Percentiles rank a stretch among this genome's conserved stretches.
phyloP scores from a whole-genome alignment of 2,329 filamentous ascomycete genomes.

The Alternaria sp. region DNA sequence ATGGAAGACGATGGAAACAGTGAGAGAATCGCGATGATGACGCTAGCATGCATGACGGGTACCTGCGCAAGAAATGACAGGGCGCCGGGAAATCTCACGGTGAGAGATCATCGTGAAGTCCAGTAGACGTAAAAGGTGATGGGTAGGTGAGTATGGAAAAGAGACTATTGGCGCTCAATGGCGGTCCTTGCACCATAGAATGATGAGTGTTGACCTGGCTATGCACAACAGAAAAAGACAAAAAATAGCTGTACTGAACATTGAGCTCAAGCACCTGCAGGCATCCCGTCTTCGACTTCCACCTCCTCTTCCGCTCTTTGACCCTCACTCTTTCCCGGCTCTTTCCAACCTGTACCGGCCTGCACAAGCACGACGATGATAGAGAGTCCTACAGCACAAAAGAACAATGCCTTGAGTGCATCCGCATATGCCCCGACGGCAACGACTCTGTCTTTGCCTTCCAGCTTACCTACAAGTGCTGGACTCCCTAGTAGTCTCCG shows the following conservation, averaged over 20 bases:
- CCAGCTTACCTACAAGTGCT: constrained; percentile 58
- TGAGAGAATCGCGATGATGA: neutral
- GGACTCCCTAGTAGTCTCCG: constrained; percentile 65
- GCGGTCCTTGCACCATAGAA: neutral
- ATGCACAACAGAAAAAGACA: neutral
- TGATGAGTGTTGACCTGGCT: neutral
- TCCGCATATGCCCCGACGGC: constrained; percentile 62
- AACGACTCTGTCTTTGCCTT: constrained; percentile 58
- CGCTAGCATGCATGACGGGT: constrained; percentile 2
- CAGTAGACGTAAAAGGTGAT: neutral
- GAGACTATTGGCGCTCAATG: neutral
- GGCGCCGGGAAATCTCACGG: neutral
- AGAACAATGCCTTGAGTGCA: constrained; percentile 61
- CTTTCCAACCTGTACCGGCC: constrained; percentile 64
- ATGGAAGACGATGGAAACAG: neutral
- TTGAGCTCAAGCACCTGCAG: constrained; percentile 22
- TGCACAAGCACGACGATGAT: constrained; percentile 60
- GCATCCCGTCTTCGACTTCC: constrained; percentile 28
- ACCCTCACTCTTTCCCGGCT: constrained; percentile 33
- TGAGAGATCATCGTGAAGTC: neutral
- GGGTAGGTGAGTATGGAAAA: neutral
- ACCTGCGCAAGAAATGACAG: constrained; percentile 1
- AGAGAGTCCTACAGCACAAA: constrained; percentile 59
- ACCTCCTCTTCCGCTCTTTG: constrained; percentile 26
- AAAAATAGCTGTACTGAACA: neutral